Percentiles rank a stretch among this genome's conserved stretches.
phyloP scores from a whole-genome alignment of 495 filamentous ascomycete species.

The Trichoderma reesei region DNA sequence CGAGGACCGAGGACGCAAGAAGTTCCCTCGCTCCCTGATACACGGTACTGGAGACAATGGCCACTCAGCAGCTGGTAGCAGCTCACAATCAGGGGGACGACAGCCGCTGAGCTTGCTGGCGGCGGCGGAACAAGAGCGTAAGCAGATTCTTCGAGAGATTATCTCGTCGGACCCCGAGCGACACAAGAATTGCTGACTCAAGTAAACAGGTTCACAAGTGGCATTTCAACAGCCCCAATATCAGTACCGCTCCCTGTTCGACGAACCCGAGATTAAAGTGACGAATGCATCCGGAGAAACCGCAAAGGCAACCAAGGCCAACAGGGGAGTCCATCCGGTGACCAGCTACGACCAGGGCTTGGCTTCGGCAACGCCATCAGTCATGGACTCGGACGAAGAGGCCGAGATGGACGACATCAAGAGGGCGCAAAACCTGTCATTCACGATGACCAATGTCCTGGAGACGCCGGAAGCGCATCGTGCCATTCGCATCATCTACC shows the following conservation, averaged over 20 bases:
- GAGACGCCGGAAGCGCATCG: constrained; percentile 66
- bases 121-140: constrained; percentile 71
- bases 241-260: constrained; percentile 44
- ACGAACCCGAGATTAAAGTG: constrained; percentile 53
- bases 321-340: constrained; percentile 64
- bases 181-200: background rate
- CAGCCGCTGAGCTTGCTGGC: constrained; percentile 49
- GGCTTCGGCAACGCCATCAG: constrained; percentile 60
- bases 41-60: constrained; percentile 18
- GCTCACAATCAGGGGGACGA: constrained; percentile 14
- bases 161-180: background rate
- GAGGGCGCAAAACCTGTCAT: constrained; percentile 71
- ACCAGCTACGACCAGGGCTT: constrained; percentile 65
- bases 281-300: constrained; percentile 53
- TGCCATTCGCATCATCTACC: constrained; percentile 76
- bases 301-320: constrained; percentile 34
- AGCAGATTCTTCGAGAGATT: constrained; percentile 19
- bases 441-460: constrained; percentile 68
- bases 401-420: constrained; percentile 74
- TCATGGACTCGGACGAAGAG: constrained; percentile 79
- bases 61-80: constrained; percentile 13
- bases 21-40: constrained; percentile 25
- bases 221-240: constrained; percentile 18
- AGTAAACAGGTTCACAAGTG: background rate
- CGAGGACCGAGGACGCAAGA: constrained; percentile 43